These are phyloP conservation scores for Ogataea kodamae DNA, from an alignment of 805 yeast species.

Conservation along the genomic window DNA sequence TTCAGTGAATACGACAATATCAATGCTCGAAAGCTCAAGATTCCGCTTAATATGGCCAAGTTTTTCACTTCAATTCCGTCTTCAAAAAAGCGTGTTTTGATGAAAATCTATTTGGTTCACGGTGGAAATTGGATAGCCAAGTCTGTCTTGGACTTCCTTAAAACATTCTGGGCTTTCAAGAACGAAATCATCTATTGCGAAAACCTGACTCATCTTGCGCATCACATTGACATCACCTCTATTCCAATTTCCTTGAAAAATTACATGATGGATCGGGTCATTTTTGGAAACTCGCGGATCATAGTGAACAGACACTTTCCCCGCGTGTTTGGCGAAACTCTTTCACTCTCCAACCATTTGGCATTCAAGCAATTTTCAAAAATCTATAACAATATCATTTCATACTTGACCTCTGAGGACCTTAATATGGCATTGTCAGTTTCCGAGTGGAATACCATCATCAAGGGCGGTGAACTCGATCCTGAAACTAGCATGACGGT, in stretches of 20 bases:
- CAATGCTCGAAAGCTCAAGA: slow-evolving; percentile 14
- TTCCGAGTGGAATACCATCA: slow-evolving; percentile 30
- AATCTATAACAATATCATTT: slow-evolving; percentile 33
- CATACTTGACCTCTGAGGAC: slow-evolving; percentile 28
- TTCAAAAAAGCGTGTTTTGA: slow-evolving; percentile 48
- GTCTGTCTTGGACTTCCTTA: slow-evolving; percentile 67
- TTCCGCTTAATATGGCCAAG: slow-evolving; percentile 36
- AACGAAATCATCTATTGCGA: slow-evolving; percentile 34
- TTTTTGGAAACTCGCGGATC: slow-evolving; percentile 52
- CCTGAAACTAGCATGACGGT: slow-evolving; percentile 32
- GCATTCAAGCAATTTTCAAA: slow-evolving; percentile 31
- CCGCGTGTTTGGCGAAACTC: slow-evolving; percentile 31
- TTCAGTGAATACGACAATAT: slow-evolving; percentile 42
- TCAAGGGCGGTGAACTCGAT: slow-evolving; percentile 25
- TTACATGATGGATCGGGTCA: slow-evolving; percentile 53
- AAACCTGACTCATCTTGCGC: slow-evolving; percentile 36
- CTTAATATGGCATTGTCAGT: slow-evolving; percentile 22
- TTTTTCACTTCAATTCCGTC: slow-evolving; percentile 55
- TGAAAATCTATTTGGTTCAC: slow-evolving; percentile 75
- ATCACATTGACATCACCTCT: slow-evolving; percentile 66
- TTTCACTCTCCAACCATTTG: slow-evolving; percentile 21
- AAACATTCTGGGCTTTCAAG: slow-evolving; percentile 44
- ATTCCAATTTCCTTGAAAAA: slow-evolving; percentile 74
- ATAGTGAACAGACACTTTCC: slow-evolving; percentile 44
- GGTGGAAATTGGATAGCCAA: slow-evolving; percentile 81